Evolutionary conservation across 345 rosid species (phyloP).

Genomic region (Streptanthus diversifolius): DNA sequence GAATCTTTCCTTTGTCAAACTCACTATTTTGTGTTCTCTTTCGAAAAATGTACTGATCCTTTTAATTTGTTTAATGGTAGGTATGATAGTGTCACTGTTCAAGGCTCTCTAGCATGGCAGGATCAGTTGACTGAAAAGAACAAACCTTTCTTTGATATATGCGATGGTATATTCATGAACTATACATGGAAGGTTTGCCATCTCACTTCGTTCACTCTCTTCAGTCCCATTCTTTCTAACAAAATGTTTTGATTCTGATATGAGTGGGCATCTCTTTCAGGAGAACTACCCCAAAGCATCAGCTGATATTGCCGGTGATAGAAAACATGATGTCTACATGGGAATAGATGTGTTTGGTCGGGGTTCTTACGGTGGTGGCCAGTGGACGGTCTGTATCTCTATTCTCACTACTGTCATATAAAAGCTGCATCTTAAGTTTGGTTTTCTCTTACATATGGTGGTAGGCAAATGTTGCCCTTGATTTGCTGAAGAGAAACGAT

Average conservation of each 20-base stretch:
- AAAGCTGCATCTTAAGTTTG: neutral
- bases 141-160: slow-evolving; percentile 74
- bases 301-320: slow-evolving; percentile 61
- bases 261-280: slow-evolving; percentile 35
- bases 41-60: neutral
- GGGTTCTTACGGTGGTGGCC: slow-evolving; percentile 68
- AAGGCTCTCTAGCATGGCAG: slow-evolving; percentile 60
- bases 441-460: neutral
- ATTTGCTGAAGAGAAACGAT: slow-evolving; percentile 52
- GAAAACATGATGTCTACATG: slow-evolving; percentile 78
- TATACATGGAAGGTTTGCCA: slow-evolving; percentile 61
- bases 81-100: slow-evolving; percentile 69
- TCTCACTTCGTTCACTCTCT: slow-evolving; percentile 1
- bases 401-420: neutral
- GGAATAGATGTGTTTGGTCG: slow-evolving; percentile 83
- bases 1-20: neutral
- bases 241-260: neutral
- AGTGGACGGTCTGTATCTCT: slow-evolving; percentile 54
- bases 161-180: slow-evolving; percentile 75
- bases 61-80: slow-evolving; percentile 29
- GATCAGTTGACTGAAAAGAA: slow-evolving; percentile 58
- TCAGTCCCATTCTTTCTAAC: neutral
- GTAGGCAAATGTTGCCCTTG: slow-evolving; percentile 75
- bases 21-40: neutral
- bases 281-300: slow-evolving; percentile 52